Percentiles rank a stretch among this genome's conserved stretches.
Conservation (phyloP, 1,284 basidiomycete genomes). For the Volvariella volvacea region DNA sequence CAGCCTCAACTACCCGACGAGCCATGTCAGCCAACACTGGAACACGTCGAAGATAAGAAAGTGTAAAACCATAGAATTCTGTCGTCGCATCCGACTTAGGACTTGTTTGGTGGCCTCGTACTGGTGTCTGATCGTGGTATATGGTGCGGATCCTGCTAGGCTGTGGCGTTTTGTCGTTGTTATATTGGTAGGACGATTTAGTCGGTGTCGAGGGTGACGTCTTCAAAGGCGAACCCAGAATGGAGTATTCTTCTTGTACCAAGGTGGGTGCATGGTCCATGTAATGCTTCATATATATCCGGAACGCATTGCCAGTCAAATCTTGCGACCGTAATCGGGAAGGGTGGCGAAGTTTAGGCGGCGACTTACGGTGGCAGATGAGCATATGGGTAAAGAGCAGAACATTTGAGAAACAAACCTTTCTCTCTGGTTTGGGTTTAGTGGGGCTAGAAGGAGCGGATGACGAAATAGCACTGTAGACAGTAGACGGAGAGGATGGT, state of each 20-base stretch:
- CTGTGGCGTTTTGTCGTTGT: slow-evolving; percentile 18
- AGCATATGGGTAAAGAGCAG: neutral
- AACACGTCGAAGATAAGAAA: slow-evolving; percentile 68
- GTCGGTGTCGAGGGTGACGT: slow-evolving; percentile 1
- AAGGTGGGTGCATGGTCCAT: slow-evolving; percentile 45
- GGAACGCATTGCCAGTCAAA: slow-evolving; percentile 60
- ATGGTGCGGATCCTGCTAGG: slow-evolving; percentile 8
- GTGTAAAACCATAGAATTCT: slow-evolving; percentile 45
- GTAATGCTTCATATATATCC: slow-evolving; percentile 70
- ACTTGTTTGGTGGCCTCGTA: too few relatives aligned
- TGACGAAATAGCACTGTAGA: slow-evolving; percentile 3
- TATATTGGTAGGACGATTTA: neutral
- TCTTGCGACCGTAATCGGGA: slow-evolving; percentile 56
- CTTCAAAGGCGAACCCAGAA: too few relatives aligned
- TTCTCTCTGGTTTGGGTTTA: slow-evolving; percentile 14
- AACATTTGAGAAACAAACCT: slow-evolving; percentile 8
- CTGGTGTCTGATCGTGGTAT: slow-evolving; percentile 15
- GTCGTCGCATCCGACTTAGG: too few relatives aligned
- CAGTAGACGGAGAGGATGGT: slow-evolving; percentile 14
- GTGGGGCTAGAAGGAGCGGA: slow-evolving; percentile 14
- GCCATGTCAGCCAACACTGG: slow-evolving; percentile 62
- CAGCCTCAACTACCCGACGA: slow-evolving; percentile 50
- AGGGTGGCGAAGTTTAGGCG: slow-evolving; percentile 57
- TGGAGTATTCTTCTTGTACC: too few relatives aligned
- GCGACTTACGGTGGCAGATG: slow-evolving; percentile 23